Conservation (phyloP, 306 rosid species). For the Nissolia schottii region DNA sequence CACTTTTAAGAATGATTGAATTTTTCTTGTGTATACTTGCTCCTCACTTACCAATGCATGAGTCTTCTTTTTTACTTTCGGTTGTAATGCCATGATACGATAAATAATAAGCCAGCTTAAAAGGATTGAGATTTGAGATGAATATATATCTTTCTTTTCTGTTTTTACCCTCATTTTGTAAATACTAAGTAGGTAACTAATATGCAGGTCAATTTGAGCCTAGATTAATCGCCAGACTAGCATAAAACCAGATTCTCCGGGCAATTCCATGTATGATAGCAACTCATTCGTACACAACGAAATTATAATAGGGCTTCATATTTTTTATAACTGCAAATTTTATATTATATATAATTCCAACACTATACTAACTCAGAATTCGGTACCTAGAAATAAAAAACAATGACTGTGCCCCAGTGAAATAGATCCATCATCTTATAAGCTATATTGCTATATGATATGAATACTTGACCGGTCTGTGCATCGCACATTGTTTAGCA, state of each 20-base stretch:
- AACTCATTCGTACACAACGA: neutral
- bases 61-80: neutral
- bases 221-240: neutral
- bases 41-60: neutral
- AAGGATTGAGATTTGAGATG: neutral
- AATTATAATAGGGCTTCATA: neutral
- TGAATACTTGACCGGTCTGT: neutral
- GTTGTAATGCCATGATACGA: neutral
- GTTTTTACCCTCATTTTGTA: no score
- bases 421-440: neutral
- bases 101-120: neutral
- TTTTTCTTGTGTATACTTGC: neutral
- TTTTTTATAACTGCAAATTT: neutral
- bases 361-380: neutral
- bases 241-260: neutral
- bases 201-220: neutral
- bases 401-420: neutral
- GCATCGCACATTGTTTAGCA: neutral
- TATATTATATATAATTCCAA: neutral
- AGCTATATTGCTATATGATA: neutral
- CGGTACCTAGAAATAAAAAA: constrained; percentile 17
- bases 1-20: neutral
- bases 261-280: neutral
- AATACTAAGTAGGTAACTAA: neutral
- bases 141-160: neutral